phyloP scores from a whole-genome alignment of 305 asterid genomes.

The Vinca major region DNA sequence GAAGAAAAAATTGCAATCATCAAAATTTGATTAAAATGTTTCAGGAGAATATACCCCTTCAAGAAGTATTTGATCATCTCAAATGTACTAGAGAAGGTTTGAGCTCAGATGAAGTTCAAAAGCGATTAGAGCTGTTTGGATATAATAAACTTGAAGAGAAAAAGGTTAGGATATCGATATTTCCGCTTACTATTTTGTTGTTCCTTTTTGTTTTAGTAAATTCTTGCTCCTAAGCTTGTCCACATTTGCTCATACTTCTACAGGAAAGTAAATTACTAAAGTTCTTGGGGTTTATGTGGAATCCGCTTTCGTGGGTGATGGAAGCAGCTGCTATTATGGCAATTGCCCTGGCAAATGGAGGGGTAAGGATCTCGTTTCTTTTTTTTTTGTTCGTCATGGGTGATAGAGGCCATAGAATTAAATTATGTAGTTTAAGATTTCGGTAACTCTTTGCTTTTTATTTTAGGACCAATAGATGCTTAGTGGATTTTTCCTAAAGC shows the following conservation, averaged over 20 bases:
- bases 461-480: background rate
- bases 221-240: background rate
- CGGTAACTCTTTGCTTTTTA: background rate
- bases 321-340: slow-evolving; percentile 33
- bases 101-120: slow-evolving; percentile 30
- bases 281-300: slow-evolving; percentile 30
- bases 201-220: background rate
- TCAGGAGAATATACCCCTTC: slow-evolving; percentile 43
- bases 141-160: slow-evolving; percentile 51
- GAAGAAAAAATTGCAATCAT: background rate
- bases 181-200: background rate
- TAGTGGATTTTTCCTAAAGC: background rate
- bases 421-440: background rate
- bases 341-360: slow-evolving; percentile 31
- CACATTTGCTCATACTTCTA: background rate
- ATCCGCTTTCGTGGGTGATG: slow-evolving; percentile 33
- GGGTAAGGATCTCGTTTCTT: slow-evolving; percentile 19
- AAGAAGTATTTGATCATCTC: slow-evolving; percentile 36
- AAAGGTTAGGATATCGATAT: slow-evolving; percentile 21
- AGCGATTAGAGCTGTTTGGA: slow-evolving; percentile 36
- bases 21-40: background rate
- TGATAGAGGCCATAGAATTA: background rate
- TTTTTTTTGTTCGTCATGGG: background rate
- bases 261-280: slow-evolving; percentile 25
- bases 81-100: slow-evolving; percentile 37